These are phyloP conservation scores for Candida adriatica DNA, from an alignment of 805 yeast species.

Conservation along the genomic window DNA sequence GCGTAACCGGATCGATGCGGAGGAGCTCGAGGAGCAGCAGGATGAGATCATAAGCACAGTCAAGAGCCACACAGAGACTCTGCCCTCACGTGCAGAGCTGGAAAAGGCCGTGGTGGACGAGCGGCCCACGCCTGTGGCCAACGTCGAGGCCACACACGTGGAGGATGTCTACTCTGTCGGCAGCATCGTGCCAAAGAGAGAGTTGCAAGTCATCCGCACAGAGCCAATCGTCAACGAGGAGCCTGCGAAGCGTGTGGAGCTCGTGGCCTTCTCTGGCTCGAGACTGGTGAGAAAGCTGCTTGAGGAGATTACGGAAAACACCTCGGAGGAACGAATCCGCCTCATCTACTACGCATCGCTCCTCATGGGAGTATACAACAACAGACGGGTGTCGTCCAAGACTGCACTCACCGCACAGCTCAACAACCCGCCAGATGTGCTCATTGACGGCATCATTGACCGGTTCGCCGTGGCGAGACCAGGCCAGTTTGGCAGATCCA, in stretches of 20 bases:
- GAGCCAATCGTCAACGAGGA: conserved; percentile 54
- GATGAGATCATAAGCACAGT: conserved; percentile 79
- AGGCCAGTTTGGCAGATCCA: conserved; percentile 64
- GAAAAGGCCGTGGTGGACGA: conserved; percentile 49
- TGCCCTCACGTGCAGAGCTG: conserved; percentile 69
- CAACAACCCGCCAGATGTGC: conserved; percentile 62
- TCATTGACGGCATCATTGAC: conserved; percentile 65
- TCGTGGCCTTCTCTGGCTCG: conserved; percentile 59
- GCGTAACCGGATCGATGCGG: conserved; percentile 83
- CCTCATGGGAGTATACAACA: conserved; percentile 70
- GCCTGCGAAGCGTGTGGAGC: conserved; percentile 41
- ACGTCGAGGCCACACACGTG: conserved; percentile 73
- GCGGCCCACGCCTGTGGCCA: conserved; percentile 77
- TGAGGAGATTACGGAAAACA: conserved; percentile 32
- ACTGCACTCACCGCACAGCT: conserved; percentile 52
- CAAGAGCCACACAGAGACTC: conserved; percentile 54
- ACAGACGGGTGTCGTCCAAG: conserved; percentile 60
- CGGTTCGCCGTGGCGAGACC: conserved; percentile 65
- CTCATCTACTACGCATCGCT: conserved; percentile 75
- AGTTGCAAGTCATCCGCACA: conserved; percentile 57
- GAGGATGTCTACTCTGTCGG: conserved; percentile 76
- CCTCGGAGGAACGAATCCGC: conserved; percentile 53
- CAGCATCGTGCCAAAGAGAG: conserved; percentile 62
- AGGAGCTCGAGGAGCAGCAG: conserved; percentile 65
- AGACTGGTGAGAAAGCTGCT: conserved; percentile 41